A percentile compares a stretch with the other conserved stretches of the same genome.
Evolutionary conservation across 768 basidiomycete species (phyloP).

Genomic region (Mycena olivaceomarginata): DNA sequence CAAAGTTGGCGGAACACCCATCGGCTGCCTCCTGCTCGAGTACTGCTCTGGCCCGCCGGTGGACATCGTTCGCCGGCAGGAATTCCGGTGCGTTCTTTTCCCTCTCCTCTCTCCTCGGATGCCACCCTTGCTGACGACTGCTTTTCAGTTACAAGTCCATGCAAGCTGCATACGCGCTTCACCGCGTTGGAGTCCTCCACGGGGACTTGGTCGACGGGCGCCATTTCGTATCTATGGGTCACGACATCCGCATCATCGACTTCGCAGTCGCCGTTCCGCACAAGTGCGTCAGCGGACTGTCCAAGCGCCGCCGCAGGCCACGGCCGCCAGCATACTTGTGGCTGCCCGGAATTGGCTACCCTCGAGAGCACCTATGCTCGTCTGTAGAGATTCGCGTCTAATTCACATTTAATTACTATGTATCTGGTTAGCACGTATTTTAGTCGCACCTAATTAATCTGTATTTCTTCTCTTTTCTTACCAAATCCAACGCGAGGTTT

Average conservation of each 20-base stretch:
- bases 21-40: slow-evolving; percentile 61
- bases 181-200: slow-evolving; percentile 60
- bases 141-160: slow-evolving; percentile 54
- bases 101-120: neutral
- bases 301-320: slow-evolving; percentile 24
- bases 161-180: slow-evolving; percentile 57
- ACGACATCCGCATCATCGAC: slow-evolving; percentile 59
- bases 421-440: neutral
- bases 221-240: slow-evolving; percentile 53
- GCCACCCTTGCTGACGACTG: neutral
- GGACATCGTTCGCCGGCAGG: slow-evolving; percentile 30
- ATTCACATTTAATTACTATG: neutral
- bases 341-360: slow-evolving; percentile 32
- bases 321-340: neutral
- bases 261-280: slow-evolving; percentile 57
- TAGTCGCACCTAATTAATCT: neutral
- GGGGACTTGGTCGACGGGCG: slow-evolving; percentile 54
- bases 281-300: slow-evolving; percentile 47
- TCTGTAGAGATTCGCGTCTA: neutral
- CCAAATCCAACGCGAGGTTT: too few species aligned
- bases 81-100: slow-evolving; percentile 46
- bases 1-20: slow-evolving; percentile 48
- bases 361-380: slow-evolving; percentile 22
- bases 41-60: slow-evolving; percentile 52
- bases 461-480: neutral